Conservation (phyloP, 306 rosid species). For the Inga oerstediana region DNA sequence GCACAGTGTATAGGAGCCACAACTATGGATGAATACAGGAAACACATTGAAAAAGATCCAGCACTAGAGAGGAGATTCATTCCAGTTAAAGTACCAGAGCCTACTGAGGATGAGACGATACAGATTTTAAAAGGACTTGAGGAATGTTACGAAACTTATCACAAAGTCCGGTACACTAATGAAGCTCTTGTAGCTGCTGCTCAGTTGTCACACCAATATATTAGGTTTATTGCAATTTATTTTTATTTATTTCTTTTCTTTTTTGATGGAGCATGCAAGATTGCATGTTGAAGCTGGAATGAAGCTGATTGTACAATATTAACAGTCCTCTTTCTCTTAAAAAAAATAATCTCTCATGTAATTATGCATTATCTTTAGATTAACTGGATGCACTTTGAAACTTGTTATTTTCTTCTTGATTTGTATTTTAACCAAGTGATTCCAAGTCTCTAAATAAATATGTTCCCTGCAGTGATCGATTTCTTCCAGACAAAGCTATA, state of each 20-base stretch:
- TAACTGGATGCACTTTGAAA: conserved; percentile 9
- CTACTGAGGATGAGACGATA: conserved; percentile 89
- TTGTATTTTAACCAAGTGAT: conserved; percentile 20
- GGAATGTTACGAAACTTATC: conserved; percentile 94
- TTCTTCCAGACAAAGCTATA: conserved; percentile 93
- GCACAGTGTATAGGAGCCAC: conserved; percentile 84
- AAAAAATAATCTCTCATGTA: not conserved
- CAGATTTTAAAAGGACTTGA: conserved; percentile 88
- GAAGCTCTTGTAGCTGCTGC: conserved; percentile 94
- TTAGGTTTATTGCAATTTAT: conserved; percentile 55
- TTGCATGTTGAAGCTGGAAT: conserved; percentile 14
- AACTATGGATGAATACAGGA: conserved; percentile 92
- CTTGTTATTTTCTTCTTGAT: not conserved
- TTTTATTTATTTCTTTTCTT: not conserved
- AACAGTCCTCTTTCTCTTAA: not conserved
- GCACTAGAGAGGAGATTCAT: conserved; percentile 96
- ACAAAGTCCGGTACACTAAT: conserved; percentile 95
- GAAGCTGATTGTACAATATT: not conserved
- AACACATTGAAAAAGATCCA: conserved; percentile 94
- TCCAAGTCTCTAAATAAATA: not conserved
- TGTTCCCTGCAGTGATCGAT: conserved; percentile 73
- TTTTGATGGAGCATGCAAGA: not conserved
- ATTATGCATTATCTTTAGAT: not conserved
- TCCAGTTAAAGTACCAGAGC: conserved; percentile 94
- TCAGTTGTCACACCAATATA: conserved; percentile 85